Conservation (phyloP, 441 rosid genomes). For the Euphorbia celastroides region DNA sequence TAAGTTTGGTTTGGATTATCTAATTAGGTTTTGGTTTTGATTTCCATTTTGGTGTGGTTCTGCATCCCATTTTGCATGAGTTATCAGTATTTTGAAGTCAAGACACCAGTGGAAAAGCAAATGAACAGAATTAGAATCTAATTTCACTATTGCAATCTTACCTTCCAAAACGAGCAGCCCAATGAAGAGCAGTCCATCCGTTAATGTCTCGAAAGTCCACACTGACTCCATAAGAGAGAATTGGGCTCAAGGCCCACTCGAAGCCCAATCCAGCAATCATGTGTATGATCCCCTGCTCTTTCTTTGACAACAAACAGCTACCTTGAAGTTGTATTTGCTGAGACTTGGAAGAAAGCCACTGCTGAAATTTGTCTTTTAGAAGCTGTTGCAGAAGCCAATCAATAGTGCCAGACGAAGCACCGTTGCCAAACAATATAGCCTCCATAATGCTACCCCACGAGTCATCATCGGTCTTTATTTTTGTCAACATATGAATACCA, state of each 20-base stretch:
- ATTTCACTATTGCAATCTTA: conserved; percentile 16
- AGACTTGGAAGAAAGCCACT: conserved; percentile 68
- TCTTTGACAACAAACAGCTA: conserved; percentile 62
- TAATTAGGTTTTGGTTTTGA: too few species aligned
- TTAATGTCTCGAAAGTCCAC: conserved; percentile 79
- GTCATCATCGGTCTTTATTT: conserved; percentile 53
- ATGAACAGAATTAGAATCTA: neutral
- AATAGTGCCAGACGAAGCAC: conserved; percentile 47
- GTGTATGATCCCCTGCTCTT: conserved; percentile 89
- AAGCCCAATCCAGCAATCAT: conserved; percentile 82
- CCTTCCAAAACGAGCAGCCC: conserved; percentile 98
- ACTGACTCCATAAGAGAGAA: conserved; percentile 57
- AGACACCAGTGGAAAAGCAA: conserved; percentile 2
- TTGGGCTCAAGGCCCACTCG: conserved; percentile 79
- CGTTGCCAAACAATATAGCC: conserved; percentile 47
- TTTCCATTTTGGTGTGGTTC: too few species aligned
- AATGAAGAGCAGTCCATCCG: conserved; percentile 95
- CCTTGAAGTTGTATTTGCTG: conserved; percentile 29
- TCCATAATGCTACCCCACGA: conserved; percentile 56
- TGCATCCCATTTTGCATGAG: neutral
- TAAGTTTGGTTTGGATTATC: too few species aligned
- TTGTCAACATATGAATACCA: conserved; percentile 29
- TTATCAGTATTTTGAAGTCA: neutral
- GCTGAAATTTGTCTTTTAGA: conserved; percentile 72
- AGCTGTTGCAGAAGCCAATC: conserved; percentile 87